phyloP scores from a whole-genome alignment of 2,329 filamentous ascomycete genomes.

The Trichophyton mentagrophytes region DNA sequence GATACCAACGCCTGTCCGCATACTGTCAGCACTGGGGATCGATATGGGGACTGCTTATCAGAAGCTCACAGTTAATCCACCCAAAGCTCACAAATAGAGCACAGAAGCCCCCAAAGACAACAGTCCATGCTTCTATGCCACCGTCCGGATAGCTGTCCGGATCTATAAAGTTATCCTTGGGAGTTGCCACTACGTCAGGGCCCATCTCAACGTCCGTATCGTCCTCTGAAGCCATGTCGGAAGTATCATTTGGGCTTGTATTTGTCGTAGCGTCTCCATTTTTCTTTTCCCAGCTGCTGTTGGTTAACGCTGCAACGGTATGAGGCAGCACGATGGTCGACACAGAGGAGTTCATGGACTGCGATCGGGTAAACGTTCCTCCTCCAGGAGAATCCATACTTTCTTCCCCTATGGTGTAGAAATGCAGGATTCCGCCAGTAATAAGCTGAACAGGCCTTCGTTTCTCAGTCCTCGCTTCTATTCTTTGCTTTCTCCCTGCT shows the following conservation, averaged over 20 bases:
- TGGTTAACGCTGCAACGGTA: background rate
- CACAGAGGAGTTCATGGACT: background rate
- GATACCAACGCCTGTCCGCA: constrained; percentile 33
- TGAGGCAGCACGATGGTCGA: background rate
- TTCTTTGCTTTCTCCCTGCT: no score
- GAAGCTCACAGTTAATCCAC: constrained; percentile 36
- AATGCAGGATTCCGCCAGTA: background rate
- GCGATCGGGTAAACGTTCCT: background rate
- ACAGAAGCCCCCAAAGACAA: constrained; percentile 39
- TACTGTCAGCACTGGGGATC: background rate
- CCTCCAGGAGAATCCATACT: background rate
- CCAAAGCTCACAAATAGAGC: constrained; percentile 40
- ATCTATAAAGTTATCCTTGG: constrained; percentile 7
- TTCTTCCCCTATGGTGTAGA: background rate
- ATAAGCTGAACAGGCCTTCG: no score
- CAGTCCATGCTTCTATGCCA: constrained; percentile 25
- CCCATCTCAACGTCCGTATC: constrained; percentile 5
- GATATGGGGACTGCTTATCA: background rate
- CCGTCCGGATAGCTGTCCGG: constrained; percentile 18
- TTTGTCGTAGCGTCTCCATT: background rate
- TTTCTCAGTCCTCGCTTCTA: no score
- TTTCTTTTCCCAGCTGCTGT: background rate
- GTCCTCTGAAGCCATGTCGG: background rate
- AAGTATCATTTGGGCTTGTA: background rate
- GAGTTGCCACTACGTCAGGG: background rate